Evolutionary conservation across 2,329 filamentous ascomycete species (phyloP), one percentile per base, ranked within the genome.

Genomic region (Penicillium sp.): DNA sequence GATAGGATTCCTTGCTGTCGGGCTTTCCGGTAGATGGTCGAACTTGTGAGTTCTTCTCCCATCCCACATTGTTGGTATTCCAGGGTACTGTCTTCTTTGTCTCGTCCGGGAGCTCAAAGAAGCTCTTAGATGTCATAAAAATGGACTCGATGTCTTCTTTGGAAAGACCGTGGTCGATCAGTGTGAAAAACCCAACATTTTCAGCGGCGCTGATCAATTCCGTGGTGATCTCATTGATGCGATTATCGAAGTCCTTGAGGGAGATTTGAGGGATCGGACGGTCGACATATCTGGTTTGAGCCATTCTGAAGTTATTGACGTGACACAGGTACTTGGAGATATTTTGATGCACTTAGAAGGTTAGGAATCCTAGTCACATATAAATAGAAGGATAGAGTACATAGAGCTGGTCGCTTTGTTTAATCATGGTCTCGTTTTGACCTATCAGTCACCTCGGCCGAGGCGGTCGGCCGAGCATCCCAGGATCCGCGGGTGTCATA

Each of bases 1-100:
- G 84, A 65, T 86, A 85, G 11, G 80, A 84, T 69, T 87, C 85
- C 63, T 87, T 87, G 49, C 77, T 79, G 68, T 88, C 85, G 1
- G 81, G 76, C 1, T 76, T 74, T 11, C 85, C 84, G 0, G 85
- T 87, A 3, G 82, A 85, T 1, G 84, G 84, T 13, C 84, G 79
- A 44, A 87, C 73, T 63, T 87, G 84, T 8, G 79, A 75, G 59
- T 78, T 80, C 68, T 83, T 83, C 73, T 87, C 84, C 84, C 84
- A 87, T 8, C 85, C 85, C 1, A 82, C 80, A 61, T 87, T 87
- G 57, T 79, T 76, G 11, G 73, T 73, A 44, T 76, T 82, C 74
- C 81, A 86, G 0, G 84, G 81, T 1, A 85, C 81, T 6, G 73
- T 77, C 16, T 77, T 76, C 65, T 87, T 87, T 53, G 78, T 68